A percentile compares a stretch with the other conserved stretches of the same genome.
Evolutionary conservation across 164 flowering plant species (phyloP).

Genomic region (Tinospora cordifolia): DNA sequence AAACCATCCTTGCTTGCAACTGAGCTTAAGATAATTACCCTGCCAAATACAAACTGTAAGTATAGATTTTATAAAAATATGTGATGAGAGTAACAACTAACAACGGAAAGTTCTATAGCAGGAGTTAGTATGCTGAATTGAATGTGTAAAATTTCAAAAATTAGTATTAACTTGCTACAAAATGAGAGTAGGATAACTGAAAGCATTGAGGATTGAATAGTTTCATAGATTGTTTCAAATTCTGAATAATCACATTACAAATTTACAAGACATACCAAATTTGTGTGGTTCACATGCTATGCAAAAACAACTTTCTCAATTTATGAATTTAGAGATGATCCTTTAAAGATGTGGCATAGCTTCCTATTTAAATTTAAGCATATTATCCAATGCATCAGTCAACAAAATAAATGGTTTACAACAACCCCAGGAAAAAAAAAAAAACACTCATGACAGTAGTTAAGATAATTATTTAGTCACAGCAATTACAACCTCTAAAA

Average conservation of each 20-base stretch:
- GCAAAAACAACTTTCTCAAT: background rate
- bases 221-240: background rate
- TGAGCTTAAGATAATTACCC: slow-evolving; percentile 71
- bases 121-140: background rate
- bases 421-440: too few species aligned
- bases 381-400: background rate
- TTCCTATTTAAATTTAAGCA: background rate
- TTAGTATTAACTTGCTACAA: too few species aligned
- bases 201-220: background rate
- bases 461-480: background rate
- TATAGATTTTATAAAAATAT: background rate
- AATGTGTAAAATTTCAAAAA: background rate
- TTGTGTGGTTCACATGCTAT: background rate
- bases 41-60: slow-evolving; percentile 22
- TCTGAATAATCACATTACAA: background rate
- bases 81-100: background rate
- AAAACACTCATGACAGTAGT: background rate
- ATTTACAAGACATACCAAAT: background rate
- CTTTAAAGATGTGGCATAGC: background rate
- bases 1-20: slow-evolving; percentile 84
- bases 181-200: background rate
- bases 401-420: background rate
- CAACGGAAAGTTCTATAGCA: background rate
- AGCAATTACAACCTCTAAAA: background rate
- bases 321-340: background rate